A percentile compares a stretch with the other conserved stretches of the same genome.
phyloP scores from a whole-genome alignment of 2,329 filamentous ascomycete genomes.

The Penicillium griseofulvum region DNA sequence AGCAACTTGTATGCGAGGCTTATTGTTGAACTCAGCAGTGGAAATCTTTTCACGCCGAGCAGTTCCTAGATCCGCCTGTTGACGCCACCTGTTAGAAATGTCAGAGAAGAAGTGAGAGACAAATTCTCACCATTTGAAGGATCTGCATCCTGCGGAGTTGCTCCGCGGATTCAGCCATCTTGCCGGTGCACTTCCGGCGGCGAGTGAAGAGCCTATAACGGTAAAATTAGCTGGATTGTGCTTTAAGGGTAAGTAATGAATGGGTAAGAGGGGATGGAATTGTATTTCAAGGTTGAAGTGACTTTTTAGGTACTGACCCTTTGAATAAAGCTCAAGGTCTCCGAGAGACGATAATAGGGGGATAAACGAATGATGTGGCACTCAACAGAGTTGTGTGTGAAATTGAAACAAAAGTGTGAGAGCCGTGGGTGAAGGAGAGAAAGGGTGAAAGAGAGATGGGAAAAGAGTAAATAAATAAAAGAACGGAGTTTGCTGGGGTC shows the following conservation, averaged over 20 bases:
- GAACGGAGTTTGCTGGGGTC: background rate
- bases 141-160: background rate
- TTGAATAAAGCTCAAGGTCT: background rate
- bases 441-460: background rate
- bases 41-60: slow-evolving; percentile 2
- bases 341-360: background rate
- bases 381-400: background rate
- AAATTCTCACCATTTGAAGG: background rate
- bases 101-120: background rate
- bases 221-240: too few relatives aligned
- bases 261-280: too few relatives aligned
- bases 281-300: background rate
- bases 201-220: background rate
- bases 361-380: background rate
- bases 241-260: too few relatives aligned
- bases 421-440: background rate
- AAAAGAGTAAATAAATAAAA: background rate
- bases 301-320: background rate
- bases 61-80: slow-evolving; percentile 2
- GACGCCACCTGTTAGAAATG: background rate
- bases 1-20: background rate
- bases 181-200: background rate
- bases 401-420: background rate
- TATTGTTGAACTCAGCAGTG: background rate
- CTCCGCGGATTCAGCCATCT: background rate